These are phyloP conservation scores for Ceratocystis smalleyi DNA, from an alignment of 2,329 filamentous ascomycete species.

Conservation along the genomic window DNA sequence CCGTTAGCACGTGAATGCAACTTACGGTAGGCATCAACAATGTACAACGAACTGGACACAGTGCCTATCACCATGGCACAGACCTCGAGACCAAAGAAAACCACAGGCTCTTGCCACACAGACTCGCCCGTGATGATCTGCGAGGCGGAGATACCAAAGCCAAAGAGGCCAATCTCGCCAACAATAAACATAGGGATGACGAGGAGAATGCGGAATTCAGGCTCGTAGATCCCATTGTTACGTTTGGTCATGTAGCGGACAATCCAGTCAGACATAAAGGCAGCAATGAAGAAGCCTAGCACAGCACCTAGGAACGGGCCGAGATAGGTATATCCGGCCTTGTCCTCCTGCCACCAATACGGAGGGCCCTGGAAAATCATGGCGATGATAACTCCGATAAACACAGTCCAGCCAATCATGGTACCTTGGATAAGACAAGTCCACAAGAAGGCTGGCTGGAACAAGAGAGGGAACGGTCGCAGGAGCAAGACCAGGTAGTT, in stretches of 20 bases:
- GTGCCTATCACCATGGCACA: conserved; percentile 86
- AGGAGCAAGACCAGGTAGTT: conserved; percentile 47
- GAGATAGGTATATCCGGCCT: conserved; percentile 76
- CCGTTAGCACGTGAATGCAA: conserved; percentile 19
- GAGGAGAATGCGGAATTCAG: conserved; percentile 74
- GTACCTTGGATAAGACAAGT: conserved; percentile 65
- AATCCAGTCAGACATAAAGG: conserved; percentile 55
- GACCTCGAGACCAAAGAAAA: conserved; percentile 74
- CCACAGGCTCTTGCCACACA: conserved; percentile 56
- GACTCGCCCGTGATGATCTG: conserved; percentile 42
- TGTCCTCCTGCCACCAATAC: conserved; percentile 64
- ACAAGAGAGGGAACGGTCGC: conserved; percentile 68
- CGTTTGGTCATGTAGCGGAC: conserved; percentile 53
- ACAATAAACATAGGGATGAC: conserved; percentile 70
- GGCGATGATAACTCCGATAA: conserved; percentile 73
- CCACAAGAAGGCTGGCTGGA: conserved; percentile 79
- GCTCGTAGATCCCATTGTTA: conserved; percentile 76
- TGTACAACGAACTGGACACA: conserved; percentile 70
- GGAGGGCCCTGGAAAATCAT: conserved; percentile 68
- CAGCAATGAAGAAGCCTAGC: conserved; percentile 60
- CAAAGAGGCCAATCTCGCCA: conserved; percentile 64
- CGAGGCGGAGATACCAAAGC: conserved; percentile 61
- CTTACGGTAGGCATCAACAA: conserved; percentile 81
- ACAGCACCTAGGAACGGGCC: conserved; percentile 75
- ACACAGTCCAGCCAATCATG: conserved; percentile 89